phyloP scores from a whole-genome alignment of 2,329 filamentous ascomycete genomes.

The Arthrobotrys megalospora region DNA sequence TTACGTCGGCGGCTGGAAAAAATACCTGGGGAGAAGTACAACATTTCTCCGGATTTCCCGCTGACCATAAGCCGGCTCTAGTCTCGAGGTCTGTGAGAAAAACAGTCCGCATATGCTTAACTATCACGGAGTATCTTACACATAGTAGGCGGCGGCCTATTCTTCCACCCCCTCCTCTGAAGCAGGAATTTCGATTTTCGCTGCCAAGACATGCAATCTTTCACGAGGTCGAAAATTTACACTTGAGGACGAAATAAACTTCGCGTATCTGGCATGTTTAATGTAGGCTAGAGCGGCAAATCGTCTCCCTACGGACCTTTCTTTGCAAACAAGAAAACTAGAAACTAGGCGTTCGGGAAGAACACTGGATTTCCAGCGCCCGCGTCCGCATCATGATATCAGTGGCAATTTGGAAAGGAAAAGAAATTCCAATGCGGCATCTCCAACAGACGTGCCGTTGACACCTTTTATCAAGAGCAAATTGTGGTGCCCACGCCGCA shows the following conservation, averaged over 20 bases:
- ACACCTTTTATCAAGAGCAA: not conserved
- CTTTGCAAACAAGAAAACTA: not conserved
- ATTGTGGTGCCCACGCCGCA: conserved; percentile 14
- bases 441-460: conserved; percentile 4
- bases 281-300: conserved; percentile 31
- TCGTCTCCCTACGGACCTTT: conserved; percentile 13
- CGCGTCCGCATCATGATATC: conserved; percentile 8
- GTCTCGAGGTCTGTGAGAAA: not conserved
- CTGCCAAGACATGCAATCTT: conserved; percentile 16
- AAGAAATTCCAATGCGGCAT: conserved; percentile 7
- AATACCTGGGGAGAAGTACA: conserved; percentile 7
- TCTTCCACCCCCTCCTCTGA: conserved; percentile 5
- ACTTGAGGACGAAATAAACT: conserved; percentile 16
- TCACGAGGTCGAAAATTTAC: not conserved
- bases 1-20: conserved; percentile 38
- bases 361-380: not conserved
- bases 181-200: not conserved
- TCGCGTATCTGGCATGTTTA: conserved; percentile 23
- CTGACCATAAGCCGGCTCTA: not conserved
- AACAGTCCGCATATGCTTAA: not conserved
- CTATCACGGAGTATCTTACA: conserved; percentile 1
- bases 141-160: conserved; percentile 4
- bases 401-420: conserved; percentile 4
- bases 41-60: conserved; percentile 19
- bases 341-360: conserved; percentile 4